Conservation (phyloP, 176 grass and related monocot genomes). For the Lolium perenne region DNA sequence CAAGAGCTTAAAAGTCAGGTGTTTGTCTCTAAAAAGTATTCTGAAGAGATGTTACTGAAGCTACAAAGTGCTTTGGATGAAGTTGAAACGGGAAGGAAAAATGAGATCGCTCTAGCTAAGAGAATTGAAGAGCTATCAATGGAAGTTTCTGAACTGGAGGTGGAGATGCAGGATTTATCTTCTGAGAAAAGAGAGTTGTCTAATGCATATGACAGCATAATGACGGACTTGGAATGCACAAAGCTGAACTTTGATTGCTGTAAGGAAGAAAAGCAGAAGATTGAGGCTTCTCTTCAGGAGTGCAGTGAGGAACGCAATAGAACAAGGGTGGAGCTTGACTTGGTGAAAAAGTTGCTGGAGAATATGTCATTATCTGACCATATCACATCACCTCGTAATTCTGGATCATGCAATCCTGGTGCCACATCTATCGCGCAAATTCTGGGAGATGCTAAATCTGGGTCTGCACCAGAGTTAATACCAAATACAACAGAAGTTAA, state of each 20-base stretch:
- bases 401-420: slow-evolving; percentile 48
- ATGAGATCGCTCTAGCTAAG: slow-evolving; percentile 86
- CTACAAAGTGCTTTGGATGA: slow-evolving; percentile 94
- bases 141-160: slow-evolving; percentile 78
- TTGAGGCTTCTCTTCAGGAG: slow-evolving; percentile 75
- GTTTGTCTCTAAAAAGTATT: slow-evolving; percentile 80
- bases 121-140: slow-evolving; percentile 90
- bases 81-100: slow-evolving; percentile 86
- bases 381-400: slow-evolving; percentile 32
- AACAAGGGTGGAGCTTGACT: slow-evolving; percentile 79
- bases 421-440: slow-evolving; percentile 58
- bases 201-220: slow-evolving; percentile 81
- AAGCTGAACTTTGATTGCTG: slow-evolving; percentile 84
- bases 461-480: slow-evolving; percentile 37
- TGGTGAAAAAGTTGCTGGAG: slow-evolving; percentile 86
- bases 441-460: slow-evolving; percentile 54
- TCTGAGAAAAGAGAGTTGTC: slow-evolving; percentile 87
- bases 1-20: slow-evolving; percentile 91
- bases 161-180: slow-evolving; percentile 70
- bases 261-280: slow-evolving; percentile 88
- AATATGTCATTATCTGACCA: slow-evolving; percentile 72
- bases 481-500: slow-evolving; percentile 20
- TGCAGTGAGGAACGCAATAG: slow-evolving; percentile 83
- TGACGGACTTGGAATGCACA: slow-evolving; percentile 85
- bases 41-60: slow-evolving; percentile 98